Percentiles rank a stretch among this genome's conserved stretches.
Evolutionary conservation across 2,329 filamentous ascomycete species (phyloP).

Genomic region (Botrytis deweyae): DNA sequence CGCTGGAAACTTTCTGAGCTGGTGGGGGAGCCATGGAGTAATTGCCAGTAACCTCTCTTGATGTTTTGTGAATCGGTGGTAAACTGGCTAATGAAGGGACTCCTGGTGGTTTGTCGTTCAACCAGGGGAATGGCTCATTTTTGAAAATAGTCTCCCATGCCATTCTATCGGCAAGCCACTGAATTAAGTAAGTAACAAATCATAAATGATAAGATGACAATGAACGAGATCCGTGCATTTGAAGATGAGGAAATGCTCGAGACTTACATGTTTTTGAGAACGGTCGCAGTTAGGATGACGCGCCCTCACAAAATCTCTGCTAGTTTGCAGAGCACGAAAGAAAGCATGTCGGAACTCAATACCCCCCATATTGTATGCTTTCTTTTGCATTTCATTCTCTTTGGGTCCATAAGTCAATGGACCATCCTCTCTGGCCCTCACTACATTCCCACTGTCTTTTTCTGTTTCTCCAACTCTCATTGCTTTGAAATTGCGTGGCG

Average conservation of each 20-base stretch:
- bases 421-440: background rate
- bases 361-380: slow-evolving; percentile 21
- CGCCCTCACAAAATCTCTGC: slow-evolving; percentile 22
- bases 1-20: background rate
- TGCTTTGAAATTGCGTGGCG: background rate
- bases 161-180: slow-evolving; percentile 12
- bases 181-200: background rate
- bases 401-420: slow-evolving; percentile 8
- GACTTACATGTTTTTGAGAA: slow-evolving; percentile 7
- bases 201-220: background rate
- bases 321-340: slow-evolving; percentile 29
- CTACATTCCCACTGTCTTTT: background rate
- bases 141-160: slow-evolving; percentile 9
- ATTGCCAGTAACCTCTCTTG: background rate
- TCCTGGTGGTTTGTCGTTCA: background rate
- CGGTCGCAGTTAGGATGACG: background rate
- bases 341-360: slow-evolving; percentile 23
- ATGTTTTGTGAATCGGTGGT: background rate
- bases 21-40: background rate
- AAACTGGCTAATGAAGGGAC: background rate
- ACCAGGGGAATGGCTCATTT: slow-evolving; percentile 8
- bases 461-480: background rate
- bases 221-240: background rate
- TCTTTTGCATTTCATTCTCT: slow-evolving; percentile 29
- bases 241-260: no score